phyloP scores from a whole-genome alignment of 176 grass and related monocot species.

The Oryza rufipogon region DNA sequence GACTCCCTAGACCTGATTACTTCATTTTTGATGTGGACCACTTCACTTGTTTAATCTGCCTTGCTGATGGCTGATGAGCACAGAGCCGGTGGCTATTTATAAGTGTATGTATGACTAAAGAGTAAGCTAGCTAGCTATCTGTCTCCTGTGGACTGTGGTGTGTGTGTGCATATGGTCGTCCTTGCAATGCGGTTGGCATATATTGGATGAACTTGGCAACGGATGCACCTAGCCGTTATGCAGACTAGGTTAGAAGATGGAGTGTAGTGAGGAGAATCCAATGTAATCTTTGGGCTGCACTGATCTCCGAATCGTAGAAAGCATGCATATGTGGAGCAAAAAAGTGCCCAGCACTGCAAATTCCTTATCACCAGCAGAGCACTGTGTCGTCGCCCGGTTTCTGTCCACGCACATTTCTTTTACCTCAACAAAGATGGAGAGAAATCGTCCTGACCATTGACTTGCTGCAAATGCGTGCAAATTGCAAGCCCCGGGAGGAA shows the following conservation, averaged over 20 bases:
- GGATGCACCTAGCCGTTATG: constrained; percentile 66
- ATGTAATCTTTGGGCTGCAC: constrained; percentile 16
- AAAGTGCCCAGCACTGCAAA: constrained; percentile 5
- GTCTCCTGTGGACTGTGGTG: constrained; percentile 18
- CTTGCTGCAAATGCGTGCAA: not conserved
- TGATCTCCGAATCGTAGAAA: constrained; percentile 34
- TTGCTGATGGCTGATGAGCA: constrained; percentile 53
- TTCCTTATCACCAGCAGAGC: constrained; percentile 49
- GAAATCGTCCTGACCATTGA: not conserved
- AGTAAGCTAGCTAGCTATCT: not conserved
- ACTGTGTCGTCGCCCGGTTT: constrained; percentile 25
- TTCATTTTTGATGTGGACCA: constrained; percentile 25
- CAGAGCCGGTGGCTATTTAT: constrained; percentile 59
- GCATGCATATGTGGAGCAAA: constrained; percentile 22
- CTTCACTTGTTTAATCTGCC: constrained; percentile 47
- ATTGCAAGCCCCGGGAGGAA: not conserved
- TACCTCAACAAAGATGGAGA: not conserved
- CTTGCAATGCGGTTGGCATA: not conserved
- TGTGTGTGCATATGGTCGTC: not conserved
- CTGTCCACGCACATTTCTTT: constrained; percentile 35
- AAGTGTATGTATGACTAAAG: constrained; percentile 25
- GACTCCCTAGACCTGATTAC: not conserved
- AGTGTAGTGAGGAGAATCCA: constrained; percentile 35
- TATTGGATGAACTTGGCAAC: constrained; percentile 32
- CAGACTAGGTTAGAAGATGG: constrained; percentile 48